A percentile compares a stretch with the other conserved stretches of the same genome.
Evolutionary conservation across 164 flowering plant species (phyloP).

Genomic region (Annona cherimola): DNA sequence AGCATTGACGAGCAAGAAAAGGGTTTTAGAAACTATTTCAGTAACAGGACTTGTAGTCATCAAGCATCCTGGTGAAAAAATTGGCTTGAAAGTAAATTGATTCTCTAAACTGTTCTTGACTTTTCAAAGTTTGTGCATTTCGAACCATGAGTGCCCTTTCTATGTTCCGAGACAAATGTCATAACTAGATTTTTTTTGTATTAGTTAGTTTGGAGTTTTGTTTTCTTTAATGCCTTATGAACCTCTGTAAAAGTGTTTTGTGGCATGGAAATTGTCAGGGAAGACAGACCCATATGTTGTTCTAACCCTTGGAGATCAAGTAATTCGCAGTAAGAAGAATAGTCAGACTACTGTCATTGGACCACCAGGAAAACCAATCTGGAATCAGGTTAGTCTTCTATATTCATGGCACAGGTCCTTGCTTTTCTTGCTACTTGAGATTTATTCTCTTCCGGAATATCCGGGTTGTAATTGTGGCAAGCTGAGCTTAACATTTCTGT

Average conservation of each 20-base stretch:
- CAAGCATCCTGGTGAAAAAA: not conserved
- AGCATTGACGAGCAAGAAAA: not conserved
- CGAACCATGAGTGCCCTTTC: not conserved
- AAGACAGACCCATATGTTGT: slow-evolving; percentile 95
- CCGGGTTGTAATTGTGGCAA: not conserved
- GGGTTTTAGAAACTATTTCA: not conserved
- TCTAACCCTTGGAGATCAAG: slow-evolving; percentile 79
- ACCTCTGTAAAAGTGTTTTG: not conserved
- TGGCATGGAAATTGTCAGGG: slow-evolving; percentile 36
- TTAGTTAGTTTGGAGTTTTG: not conserved
- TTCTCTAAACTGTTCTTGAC: not conserved
- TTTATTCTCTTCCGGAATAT: not conserved
- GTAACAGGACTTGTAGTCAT: not conserved
- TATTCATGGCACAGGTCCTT: not conserved
- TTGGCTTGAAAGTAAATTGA: not conserved
- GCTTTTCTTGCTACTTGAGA: not conserved
- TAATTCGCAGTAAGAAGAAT: slow-evolving; percentile 86
- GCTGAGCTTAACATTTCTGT: no score
- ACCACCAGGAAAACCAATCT: slow-evolving; percentile 92
- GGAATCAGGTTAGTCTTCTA: slow-evolving; percentile 72
- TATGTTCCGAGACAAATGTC: not conserved
- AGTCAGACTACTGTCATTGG: slow-evolving; percentile 97
- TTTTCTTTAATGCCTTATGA: not conserved
- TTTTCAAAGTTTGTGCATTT: not conserved
- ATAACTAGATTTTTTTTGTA: no score